Evolutionary conservation across 148 eudicot species (phyloP).

Genomic region (Cornus controversa): DNA sequence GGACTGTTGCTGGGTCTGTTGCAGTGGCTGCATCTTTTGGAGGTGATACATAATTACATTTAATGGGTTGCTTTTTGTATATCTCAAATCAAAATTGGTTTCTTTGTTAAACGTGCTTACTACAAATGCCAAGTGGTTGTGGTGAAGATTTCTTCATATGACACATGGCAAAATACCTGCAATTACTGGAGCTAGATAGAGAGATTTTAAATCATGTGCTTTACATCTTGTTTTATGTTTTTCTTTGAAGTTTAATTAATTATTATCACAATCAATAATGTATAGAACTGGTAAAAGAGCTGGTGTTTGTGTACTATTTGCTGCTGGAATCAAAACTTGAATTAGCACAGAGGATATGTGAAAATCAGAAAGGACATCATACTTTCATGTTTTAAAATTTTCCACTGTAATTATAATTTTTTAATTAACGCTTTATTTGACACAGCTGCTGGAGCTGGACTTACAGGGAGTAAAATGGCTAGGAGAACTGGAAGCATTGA

Average conservation of each 20-base stretch:
- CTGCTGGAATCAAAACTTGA: background rate
- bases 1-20: conserved; percentile 93
- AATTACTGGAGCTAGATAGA: background rate
- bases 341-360: background rate
- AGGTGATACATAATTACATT: conserved; percentile 38
- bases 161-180: background rate
- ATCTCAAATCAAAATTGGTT: background rate
- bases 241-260: background rate
- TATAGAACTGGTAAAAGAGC: background rate
- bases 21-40: conserved; percentile 99
- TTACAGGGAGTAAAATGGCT: conserved; percentile 92
- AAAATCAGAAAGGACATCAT: background rate
- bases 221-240: background rate
- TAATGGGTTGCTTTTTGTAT: background rate
- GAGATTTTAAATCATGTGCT: background rate
- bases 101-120: background rate
- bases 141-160: background rate
- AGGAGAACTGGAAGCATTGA: conserved; percentile 86
- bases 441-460: conserved; percentile 98
- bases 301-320: conserved; percentile 3
- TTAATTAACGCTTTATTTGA: conserved; percentile 19
- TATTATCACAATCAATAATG: background rate
- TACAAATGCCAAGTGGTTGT: background rate
- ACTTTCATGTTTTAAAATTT: background rate
- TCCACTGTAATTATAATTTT: background rate